A percentile compares a stretch with the other conserved stretches of the same genome.
Evolutionary conservation across 225 moss, liverwort and hornwort species (phyloP).

Genomic region (Pseudisothecium myosuroides): DNA sequence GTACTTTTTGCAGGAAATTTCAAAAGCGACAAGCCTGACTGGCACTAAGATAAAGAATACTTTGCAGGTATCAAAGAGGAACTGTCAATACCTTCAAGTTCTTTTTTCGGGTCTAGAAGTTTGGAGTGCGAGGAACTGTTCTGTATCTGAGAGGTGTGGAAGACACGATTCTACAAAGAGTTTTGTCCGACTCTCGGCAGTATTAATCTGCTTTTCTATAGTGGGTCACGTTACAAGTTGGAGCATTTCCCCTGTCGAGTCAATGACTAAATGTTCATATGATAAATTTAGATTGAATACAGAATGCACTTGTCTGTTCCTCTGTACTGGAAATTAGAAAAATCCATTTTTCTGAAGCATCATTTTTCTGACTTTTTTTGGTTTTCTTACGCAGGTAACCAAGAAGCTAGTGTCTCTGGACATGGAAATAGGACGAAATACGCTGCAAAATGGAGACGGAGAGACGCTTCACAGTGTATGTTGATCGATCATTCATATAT

Average conservation of each 20-base stretch:
- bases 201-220: not conserved
- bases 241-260: not conserved
- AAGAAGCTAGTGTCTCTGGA: conserved; percentile 86
- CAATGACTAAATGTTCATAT: not conserved
- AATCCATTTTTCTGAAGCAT: not conserved
- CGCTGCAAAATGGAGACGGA: conserved; percentile 60
- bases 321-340: not conserved
- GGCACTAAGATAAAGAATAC: conserved; percentile 64
- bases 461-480: conserved; percentile 92
- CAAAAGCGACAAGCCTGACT: conserved; percentile 62
- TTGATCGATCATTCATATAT: not conserved
- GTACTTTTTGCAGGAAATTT: conserved; percentile 43
- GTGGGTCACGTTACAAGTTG: not conserved
- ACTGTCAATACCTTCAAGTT: not conserved
- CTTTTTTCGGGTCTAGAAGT: not conserved
- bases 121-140: not conserved
- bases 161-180: not conserved
- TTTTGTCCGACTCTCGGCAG: not conserved
- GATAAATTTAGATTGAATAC: not conserved
- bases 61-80: conserved; percentile 45
- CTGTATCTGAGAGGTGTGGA: not conserved
- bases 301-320: not conserved
- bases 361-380: not conserved
- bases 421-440: conserved; percentile 76
- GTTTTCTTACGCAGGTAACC: conserved; percentile 38